A percentile compares a stretch with the other conserved stretches of the same genome.
Evolutionary conservation across 441 rosid genomes (phyloP).

Genomic region (Jatropha podagrica): DNA sequence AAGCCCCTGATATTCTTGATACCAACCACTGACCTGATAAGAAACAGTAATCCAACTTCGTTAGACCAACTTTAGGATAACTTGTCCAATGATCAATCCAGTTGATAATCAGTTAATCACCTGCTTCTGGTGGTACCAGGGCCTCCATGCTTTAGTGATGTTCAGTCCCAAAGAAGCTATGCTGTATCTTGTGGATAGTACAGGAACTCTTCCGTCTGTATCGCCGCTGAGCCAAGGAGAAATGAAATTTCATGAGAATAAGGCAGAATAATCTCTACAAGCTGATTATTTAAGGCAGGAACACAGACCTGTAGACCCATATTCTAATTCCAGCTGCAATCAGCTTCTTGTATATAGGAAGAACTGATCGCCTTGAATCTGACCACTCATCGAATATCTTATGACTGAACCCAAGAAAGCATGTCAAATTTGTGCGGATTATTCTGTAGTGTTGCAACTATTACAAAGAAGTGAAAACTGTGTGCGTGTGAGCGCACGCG

Average conservation of each 20-base stretch:
- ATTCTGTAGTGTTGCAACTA: not conserved
- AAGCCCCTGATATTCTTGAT: constrained; percentile 85
- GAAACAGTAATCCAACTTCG: not conserved
- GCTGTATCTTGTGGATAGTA: constrained; percentile 81
- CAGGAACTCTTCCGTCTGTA: constrained; percentile 96
- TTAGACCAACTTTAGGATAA: not conserved
- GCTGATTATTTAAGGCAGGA: not conserved
- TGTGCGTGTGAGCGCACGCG: no score
- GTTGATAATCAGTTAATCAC: constrained; percentile 26
- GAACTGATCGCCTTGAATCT: constrained; percentile 49
- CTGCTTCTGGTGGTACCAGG: constrained; percentile 93
- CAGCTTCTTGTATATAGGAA: constrained; percentile 74
- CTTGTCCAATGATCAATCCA: not conserved
- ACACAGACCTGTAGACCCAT: constrained; percentile 78
- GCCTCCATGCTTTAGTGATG: constrained; percentile 80
- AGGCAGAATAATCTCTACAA: not conserved
- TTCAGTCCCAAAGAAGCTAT: constrained; percentile 55
- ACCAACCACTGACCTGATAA: constrained; percentile 85
- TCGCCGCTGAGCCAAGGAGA: constrained; percentile 65
- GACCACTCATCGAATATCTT: constrained; percentile 46
- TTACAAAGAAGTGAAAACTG: not conserved
- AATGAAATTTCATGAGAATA: not conserved
- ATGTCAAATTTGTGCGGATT: not conserved
- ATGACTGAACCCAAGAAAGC: constrained; percentile 31
- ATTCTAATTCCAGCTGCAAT: constrained; percentile 61